These are phyloP conservation scores for Purpureocillium takamizusanense DNA, from an alignment of 2,329 filamentous ascomycete genomes.

Conservation along the genomic window DNA sequence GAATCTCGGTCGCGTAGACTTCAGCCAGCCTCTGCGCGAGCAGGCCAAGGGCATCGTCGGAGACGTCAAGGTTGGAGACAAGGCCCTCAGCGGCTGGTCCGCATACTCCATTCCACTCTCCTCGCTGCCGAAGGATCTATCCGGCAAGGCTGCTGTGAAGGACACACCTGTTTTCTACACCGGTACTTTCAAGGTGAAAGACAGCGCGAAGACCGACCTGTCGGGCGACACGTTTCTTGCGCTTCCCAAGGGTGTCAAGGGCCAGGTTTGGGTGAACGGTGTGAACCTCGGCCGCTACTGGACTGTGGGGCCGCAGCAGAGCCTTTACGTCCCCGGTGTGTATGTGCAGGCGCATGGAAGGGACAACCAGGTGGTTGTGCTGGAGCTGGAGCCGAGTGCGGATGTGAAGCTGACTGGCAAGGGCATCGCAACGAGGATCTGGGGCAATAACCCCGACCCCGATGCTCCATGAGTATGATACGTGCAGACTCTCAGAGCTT, in stretches of 20 bases:
- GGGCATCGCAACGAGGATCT: conserved; percentile 6
- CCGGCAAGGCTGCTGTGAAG: not conserved
- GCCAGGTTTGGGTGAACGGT: conserved; percentile 36
- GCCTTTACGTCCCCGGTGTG: conserved; percentile 34
- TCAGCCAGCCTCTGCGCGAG: conserved; percentile 30
- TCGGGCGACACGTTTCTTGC: conserved; percentile 27
- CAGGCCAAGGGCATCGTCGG: conserved; percentile 36
- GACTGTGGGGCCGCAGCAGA: conserved; percentile 37
- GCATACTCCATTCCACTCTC: conserved; percentile 22
- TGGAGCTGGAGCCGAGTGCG: conserved; percentile 31
- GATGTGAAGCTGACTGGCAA: conserved; percentile 1
- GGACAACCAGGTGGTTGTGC: conserved; percentile 29
- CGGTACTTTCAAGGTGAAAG: conserved; percentile 17
- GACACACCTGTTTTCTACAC: conserved; percentile 8
- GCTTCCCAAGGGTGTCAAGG: conserved; percentile 31
- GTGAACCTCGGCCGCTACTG: conserved; percentile 37
- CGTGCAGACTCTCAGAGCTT: no score
- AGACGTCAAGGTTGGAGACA: conserved; percentile 28
- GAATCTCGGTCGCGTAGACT: conserved; percentile 42
- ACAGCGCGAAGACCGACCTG: conserved; percentile 6
- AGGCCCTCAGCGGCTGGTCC: conserved; percentile 26
- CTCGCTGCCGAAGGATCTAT: not conserved
- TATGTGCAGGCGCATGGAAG: conserved; percentile 17
- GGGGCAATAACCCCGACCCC: conserved; percentile 4
- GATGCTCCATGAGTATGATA: not conserved